Base-by-base conservation (phyloP, 2,329 filamentous ascomycete species). In the Ustulina deusta region DNA sequence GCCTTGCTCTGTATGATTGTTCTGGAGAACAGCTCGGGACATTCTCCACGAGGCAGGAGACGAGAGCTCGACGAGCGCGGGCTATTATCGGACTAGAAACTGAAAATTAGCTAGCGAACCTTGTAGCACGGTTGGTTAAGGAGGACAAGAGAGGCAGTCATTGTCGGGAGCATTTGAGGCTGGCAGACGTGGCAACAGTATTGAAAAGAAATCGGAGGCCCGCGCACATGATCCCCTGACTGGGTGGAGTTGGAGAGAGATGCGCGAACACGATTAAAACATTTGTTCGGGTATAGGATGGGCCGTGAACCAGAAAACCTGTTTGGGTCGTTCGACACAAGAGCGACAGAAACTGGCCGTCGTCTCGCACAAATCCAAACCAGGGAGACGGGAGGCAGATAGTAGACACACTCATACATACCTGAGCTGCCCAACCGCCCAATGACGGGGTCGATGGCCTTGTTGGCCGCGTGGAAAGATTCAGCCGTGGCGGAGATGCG, bases 21-120 rank as follows among this genome's bases (percentile, higher is more conserved):
- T 74, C 70, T 73, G 72, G 48, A 73, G 68, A 51, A 66, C 69
- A 60, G 75, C 75, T 60, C 69, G 75, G 63, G 75, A 77, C 77
- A 78, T 78, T 59, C 61, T 66, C 65, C 58, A 40, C 42, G 52
- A 29, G 38, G 36, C 36, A 58, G 25, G 32, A 51, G 40, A 49
- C 32, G 22, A 44, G 17, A 32, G 25, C 64, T 74, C 57, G 29
- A 65, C 34, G 52, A 63, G 68, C 67, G 63, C 63, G 56, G 32
- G 58, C 34, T 38, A 38, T 52, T 29, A 46, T 71, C 66, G 63
- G 54, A 62, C 72, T 74, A n/a, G 1, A 58, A 42, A 25, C 5
- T 15, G 20, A 2, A 56, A 44, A 42, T 68, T 65, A 67, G 66
- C 49, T 32, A 13, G 1, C 13, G 4, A 7, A n/a, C 40, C 36